Percentiles rank a stretch among this genome's conserved stretches.
Conservation (phyloP, 371 early-diverging fungal species). For the Circinella umbellata region DNA sequence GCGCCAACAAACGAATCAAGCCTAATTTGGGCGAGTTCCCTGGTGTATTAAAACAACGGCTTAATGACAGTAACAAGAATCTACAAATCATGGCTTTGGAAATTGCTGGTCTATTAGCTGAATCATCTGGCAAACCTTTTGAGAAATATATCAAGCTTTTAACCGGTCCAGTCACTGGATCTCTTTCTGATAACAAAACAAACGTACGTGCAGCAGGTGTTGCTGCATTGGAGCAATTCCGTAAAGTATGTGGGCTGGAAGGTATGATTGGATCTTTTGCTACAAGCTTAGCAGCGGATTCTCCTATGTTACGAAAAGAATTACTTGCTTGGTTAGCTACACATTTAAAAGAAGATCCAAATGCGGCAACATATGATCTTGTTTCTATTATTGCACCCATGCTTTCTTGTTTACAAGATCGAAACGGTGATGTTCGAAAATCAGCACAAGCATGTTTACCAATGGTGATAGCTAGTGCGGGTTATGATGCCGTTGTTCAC, state of each 20-base stretch:
- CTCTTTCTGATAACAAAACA: slow-evolving; percentile 87
- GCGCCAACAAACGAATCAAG: slow-evolving; percentile 83
- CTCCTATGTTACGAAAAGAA: slow-evolving; percentile 86
- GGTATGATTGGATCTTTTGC: slow-evolving; percentile 69
- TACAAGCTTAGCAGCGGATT: slow-evolving; percentile 71
- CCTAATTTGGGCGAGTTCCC: slow-evolving; percentile 86
- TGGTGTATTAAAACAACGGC: slow-evolving; percentile 75
- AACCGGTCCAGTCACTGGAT: slow-evolving; percentile 63
- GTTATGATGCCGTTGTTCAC: slow-evolving; percentile 62
- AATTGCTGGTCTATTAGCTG: slow-evolving; percentile 58
- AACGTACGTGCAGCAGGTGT: slow-evolving; percentile 84
- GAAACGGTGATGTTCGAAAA: slow-evolving; percentile 89
- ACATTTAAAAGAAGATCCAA: slow-evolving; percentile 38
- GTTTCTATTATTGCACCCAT: slow-evolving; percentile 68
- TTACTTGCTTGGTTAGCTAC: slow-evolving; percentile 79
- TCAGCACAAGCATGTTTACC: slow-evolving; percentile 75
- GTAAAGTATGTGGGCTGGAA: slow-evolving; percentile 70
- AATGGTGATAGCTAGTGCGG: slow-evolving; percentile 61
- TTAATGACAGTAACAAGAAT: slow-evolving; percentile 92
- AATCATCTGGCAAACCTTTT: slow-evolving; percentile 87
- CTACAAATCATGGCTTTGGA: slow-evolving; percentile 26
- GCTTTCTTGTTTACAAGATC: slow-evolving; percentile 85
- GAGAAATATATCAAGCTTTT: slow-evolving; percentile 73
- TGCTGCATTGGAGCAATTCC: slow-evolving; percentile 72
- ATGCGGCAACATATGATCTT: slow-evolving; percentile 58